Evolutionary conservation across 2,329 filamentous ascomycete species (phyloP), one percentile per base, ranked within the genome.

Genomic region (Calonectria pseudoreteaudii): DNA sequence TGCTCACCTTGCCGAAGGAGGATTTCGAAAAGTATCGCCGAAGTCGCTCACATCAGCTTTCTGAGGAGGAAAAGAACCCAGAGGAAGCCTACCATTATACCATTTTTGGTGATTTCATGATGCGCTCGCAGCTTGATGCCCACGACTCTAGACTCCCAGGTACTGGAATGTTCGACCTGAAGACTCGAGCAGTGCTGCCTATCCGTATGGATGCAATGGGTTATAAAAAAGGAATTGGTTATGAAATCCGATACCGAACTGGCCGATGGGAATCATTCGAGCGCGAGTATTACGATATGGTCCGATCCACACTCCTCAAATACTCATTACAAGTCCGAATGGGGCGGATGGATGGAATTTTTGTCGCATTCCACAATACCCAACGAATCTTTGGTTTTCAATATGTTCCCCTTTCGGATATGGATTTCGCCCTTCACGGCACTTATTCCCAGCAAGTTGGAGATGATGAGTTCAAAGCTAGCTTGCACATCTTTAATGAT

Each of bases 261-360:
- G 97, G 97, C 20, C 88, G 92, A 72, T 99, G 91, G 88, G 94
- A 98, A 83, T 98, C 96, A 0, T 99, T 93, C 83, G 97, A 99
- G 85, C 92, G 96, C 72, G 97, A 99, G 81, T 98, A 97, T 83
- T 98, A 93, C 83, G 97, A 99, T 84, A 97, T 99, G 95, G 96
- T 98, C 73, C 91, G 97, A 68, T 91, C 96, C 1, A 97, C 96
- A 0, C 96, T 99, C 86, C 87, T 99, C 70, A 99, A 99, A 82
- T 99, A 99, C 84, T 98, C 96, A 13, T 88, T 99, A 36, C 97
- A 99, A 85, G 97, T 96, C 34, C 94, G 97, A 56, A 97, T 99
- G 91, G 97, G 97, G 23, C 93, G 96, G 65, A 99, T 99, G 97
- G 96, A 99, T 82, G 97, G 97, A 68, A 98, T 98, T 65, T 99